Base-by-base conservation (phyloP, 495 filamentous ascomycete species). In the Talaromyces adpressus region DNA sequence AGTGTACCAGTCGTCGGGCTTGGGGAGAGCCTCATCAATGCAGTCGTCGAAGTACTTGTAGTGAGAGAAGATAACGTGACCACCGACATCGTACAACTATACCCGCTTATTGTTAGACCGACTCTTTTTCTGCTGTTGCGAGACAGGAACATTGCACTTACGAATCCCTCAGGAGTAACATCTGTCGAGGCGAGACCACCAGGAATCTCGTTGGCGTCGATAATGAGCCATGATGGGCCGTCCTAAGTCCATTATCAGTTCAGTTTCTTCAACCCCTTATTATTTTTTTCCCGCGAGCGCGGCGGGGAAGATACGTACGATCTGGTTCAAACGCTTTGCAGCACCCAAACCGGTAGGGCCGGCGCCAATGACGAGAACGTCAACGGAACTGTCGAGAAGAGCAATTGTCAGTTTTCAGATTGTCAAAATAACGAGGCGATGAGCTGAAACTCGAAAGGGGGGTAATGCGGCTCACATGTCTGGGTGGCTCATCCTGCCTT, bases 21-120 rank as follows among this genome's bases (percentile, higher is more conserved):
- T 91, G 66, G 94, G 95, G 52, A 98, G 86, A 62, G 94, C 94
- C 81, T 98, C 93, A 72, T 97, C 82, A 74, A 98, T 90, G 81
- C 91, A 96, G 81, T 98, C 95, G 79, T 98, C 94, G 75, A 98
- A 98, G 87, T 98, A 98, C 79, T 96, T 97, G 87, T 98, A 98
- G 85, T 98, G 94, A 65, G 94, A 98, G 85, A 98, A 98, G 77
- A 98, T 98, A 79, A 98, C 94, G 79, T 98, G 94, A 69, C 94
- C 94, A 73, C 94, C 94, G 70, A 98, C 94, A 82, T 98, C 94
- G 83, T 97, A 98, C 68, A 98, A 88, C 93, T 98, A 69, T 56
- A 60, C 6, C 53, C 54, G 11, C 16, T 68, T 69, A 59, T 58
- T 30, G 59, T 66, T 59, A 57, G 61, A 68, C 47, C 9, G 16